A percentile compares a stretch with the other conserved stretches of the same genome.
These are phyloP conservation scores for Torrubiella hemipterigena DNA, from an alignment of 2,329 filamentous ascomycete species.

Conservation along the genomic window DNA sequence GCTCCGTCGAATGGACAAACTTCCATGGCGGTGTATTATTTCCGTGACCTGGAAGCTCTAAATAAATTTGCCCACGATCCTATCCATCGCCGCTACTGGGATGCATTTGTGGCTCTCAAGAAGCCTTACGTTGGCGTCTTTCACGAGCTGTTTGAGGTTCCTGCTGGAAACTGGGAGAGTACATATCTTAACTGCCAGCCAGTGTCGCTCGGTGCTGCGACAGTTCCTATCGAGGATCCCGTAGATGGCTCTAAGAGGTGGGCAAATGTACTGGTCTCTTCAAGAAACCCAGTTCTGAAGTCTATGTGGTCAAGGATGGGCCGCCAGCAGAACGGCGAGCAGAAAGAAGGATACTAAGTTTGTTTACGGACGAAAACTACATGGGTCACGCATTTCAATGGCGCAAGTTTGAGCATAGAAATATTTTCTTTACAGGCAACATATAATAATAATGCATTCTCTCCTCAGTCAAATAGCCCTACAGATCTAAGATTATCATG, in stretches of 20 bases:
- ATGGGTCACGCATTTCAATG: too few relatives aligned
- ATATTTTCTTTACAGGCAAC: too few relatives aligned
- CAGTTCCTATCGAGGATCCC: conserved; percentile 11
- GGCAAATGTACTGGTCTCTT: conserved; percentile 21
- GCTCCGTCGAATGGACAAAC: conserved; percentile 24
- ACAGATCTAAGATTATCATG: conserved; percentile 9
- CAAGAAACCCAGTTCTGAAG: conserved; percentile 17
- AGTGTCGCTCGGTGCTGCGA: conserved; percentile 19
- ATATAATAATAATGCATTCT: background rate
- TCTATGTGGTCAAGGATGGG: conserved; percentile 21
- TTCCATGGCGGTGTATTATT: conserved; percentile 36
- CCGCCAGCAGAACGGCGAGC: conserved; percentile 12
- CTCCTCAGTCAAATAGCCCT: background rate
- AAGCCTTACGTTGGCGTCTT: conserved; percentile 33
- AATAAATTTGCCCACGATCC: conserved; percentile 38
- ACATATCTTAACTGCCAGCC: conserved; percentile 35
- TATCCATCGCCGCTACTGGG: conserved; percentile 35
- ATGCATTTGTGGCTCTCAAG: conserved; percentile 30
- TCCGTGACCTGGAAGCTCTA: conserved; percentile 33
- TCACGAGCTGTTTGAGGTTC: conserved; percentile 40
- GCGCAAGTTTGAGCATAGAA: too few relatives aligned
- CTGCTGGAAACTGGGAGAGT: conserved; percentile 33
- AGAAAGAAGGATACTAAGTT: background rate
- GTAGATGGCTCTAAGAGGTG: conserved; percentile 15
- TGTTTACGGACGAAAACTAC: background rate